These are phyloP conservation scores for Plenodomus biglobosus DNA, from an alignment of 2,329 filamentous ascomycete genomes.

Conservation along the genomic window DNA sequence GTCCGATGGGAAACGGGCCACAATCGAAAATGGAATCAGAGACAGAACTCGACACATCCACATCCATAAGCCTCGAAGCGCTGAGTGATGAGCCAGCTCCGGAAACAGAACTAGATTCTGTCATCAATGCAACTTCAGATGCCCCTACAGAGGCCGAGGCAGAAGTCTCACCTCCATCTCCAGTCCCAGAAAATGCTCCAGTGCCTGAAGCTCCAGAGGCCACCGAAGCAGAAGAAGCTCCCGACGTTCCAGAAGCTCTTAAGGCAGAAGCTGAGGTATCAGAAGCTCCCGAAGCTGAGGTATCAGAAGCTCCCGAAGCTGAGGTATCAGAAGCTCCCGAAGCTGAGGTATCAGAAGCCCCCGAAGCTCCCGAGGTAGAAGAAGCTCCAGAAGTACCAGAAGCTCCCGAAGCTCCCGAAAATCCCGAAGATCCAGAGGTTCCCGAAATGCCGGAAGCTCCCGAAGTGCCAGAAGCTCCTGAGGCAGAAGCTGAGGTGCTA, in stretches of 20 bases:
- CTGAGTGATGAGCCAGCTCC: background rate
- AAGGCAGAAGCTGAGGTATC: slow-evolving; percentile 2
- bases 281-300: slow-evolving; percentile 2
- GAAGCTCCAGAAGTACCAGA: background rate
- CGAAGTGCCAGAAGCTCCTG: background rate
- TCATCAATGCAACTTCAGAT: background rate
- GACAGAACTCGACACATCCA: background rate
- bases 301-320: background rate
- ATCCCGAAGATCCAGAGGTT: background rate
- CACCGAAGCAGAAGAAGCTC: slow-evolving; percentile 1
- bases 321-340: slow-evolving; percentile 1
- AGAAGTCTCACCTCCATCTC: background rate
- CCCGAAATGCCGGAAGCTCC: background rate
- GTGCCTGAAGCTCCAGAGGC: slow-evolving; percentile 1
- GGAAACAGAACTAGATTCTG: slow-evolving; percentile 1
- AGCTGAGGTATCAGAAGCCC: background rate
- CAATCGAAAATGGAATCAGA: background rate
- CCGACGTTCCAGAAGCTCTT: background rate
- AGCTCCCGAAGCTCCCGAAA: background rate
- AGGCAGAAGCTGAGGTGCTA: background rate
- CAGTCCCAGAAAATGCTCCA: background rate
- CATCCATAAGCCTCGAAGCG: background rate
- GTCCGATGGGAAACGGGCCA: background rate
- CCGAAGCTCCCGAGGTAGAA: background rate
- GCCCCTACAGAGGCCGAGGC: background rate